Base-by-base conservation (phyloP, 2,329 filamentous ascomycete species). In the Elsinoe arachidis region DNA sequence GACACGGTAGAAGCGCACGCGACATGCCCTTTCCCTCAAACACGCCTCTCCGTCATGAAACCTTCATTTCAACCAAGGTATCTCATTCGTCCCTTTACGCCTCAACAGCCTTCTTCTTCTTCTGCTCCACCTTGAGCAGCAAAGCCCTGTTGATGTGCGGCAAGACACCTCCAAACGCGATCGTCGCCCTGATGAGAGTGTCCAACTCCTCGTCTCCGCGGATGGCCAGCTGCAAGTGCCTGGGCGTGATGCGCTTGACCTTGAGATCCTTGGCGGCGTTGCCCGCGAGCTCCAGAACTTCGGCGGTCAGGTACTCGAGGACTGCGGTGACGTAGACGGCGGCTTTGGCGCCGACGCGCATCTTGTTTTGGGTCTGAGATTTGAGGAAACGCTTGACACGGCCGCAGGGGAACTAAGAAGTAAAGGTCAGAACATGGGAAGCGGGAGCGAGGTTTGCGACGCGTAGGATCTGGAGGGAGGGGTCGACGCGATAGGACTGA, bases 341-440 rank as follows among this genome's bases (percentile, higher is more conserved):
- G 63, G 93, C 93, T 81, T 97, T 97, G 70, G 92, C 93, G 68
- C 93, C 93, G 65, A 99, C 95, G 76, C 93, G 92, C 89, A 96
- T 97, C 81, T 97, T 97, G 78, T 96, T 95, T 73, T 97, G 93
- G 52, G 93, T 97, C 78, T 96, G 96, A 75, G 90, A 90, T 84
- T 97, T 96, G 72, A 99, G 81, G 80, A 97, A 97, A 79, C 93
- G 91, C 87, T 99, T 99, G 76, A 99, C 93, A 86, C 93, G 93
- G 77, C 93, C 93, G 74, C 93, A 99, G 61, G 93, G 93, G 74
- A 99, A 99, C 93, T 99, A 72, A 59, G 64, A 34, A 64, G 63
- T 57, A 52, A 58, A 64, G 63, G 66, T 72, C 63, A 74, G 72
- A 26, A 30, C 3, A 14, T 55, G 30, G 30, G 39, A 34, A 5